A percentile compares a stretch with the other conserved stretches of the same genome.
Evolutionary conservation across 768 basidiomycete genomes (phyloP).

Genomic region (Boletus sp.): DNA sequence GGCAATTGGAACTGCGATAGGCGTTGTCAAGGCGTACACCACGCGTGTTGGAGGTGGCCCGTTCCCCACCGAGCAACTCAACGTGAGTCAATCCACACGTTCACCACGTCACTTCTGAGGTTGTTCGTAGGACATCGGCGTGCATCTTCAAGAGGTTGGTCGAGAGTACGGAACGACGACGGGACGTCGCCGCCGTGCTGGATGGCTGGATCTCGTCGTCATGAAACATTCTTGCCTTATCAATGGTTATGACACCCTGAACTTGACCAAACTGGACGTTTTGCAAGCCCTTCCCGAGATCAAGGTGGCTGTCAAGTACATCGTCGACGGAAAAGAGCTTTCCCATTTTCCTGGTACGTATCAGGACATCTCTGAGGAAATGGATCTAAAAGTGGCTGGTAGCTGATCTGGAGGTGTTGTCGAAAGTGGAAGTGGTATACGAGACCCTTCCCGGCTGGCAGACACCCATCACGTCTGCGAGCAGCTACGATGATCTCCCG

Average conservation of each 20-base stretch:
- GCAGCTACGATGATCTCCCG: slow-evolving; percentile 72
- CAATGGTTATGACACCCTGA: slow-evolving; percentile 93
- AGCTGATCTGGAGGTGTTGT: slow-evolving; percentile 87
- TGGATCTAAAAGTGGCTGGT: neutral
- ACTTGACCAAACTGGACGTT: slow-evolving; percentile 95
- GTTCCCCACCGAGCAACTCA: slow-evolving; percentile 94
- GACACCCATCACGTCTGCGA: slow-evolving; percentile 62
- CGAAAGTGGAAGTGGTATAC: slow-evolving; percentile 80
- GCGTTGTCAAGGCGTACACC: slow-evolving; percentile 97
- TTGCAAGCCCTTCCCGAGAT: slow-evolving; percentile 84
- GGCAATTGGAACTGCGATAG: slow-evolving; percentile 80
- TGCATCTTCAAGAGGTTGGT: slow-evolving; percentile 91
- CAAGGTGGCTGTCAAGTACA: slow-evolving; percentile 83
- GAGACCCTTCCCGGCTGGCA: slow-evolving; percentile 92
- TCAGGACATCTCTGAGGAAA: neutral
- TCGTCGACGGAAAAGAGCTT: slow-evolving; percentile 72
- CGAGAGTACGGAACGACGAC: slow-evolving; percentile 91
- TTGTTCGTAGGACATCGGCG: slow-evolving; percentile 63
- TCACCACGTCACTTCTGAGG: neutral
- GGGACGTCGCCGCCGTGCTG: slow-evolving; percentile 88
- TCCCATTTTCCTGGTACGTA: slow-evolving; percentile 82
- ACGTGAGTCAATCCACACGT: slow-evolving; percentile 48
- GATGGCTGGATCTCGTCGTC: slow-evolving; percentile 97
- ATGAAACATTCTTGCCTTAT: slow-evolving; percentile 89
- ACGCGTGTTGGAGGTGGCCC: slow-evolving; percentile 98